Base-by-base conservation (phyloP, 352 stramenopile genomes). In the Pythium brachiatum region DNA sequence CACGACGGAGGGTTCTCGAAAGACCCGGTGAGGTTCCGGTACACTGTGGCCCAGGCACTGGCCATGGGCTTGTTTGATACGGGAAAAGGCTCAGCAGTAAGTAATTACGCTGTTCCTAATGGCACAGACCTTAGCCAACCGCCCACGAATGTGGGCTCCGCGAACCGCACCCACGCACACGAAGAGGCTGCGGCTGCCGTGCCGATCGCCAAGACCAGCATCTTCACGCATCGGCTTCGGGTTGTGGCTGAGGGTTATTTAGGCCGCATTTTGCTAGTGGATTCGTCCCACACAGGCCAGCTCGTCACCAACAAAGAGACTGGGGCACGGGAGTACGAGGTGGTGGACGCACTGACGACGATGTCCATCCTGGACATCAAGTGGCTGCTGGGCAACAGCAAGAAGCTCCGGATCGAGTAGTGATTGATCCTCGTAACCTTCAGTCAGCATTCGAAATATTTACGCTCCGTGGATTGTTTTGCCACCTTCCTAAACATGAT, bases 281-380 rank as follows among this genome's bases (percentile, higher is more conserved):
- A 83, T 32, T 34, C 64, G 23, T 38, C 66, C 21, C 51, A 70
- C 7, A 57, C 68, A 18, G 76, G 76, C 6, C 72, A 69, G 20
- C 66, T 73, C 16, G 20, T 38, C 25, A 74, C 71, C 27, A 72
- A 72, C 29, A 27, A 56, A 21, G 57, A 60, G 12, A 68, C 66
- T 3, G 52, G 57, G 21, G 52, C 77, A 47, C 48, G 69, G 36
- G 66, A 83, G 53, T 82, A 72, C 57, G 38, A 62, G 0, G 71
- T 74, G 6, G 51, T 56, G 16, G 77, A 86, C 29, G 77, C 73
- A 18, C 75, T 86, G 7, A 69, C 76, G 43, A 63, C 55, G 2
- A 79, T 78, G 53, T 72, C 52, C 23, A 83, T 86, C 38, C 18
- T 82, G n/a, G 74, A 83, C 51, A 79, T 86, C 54, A 86, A 86